These are phyloP conservation scores for Lactarius pseudohatsudake DNA, from an alignment of 768 basidiomycete genomes.

Conservation along the genomic window DNA sequence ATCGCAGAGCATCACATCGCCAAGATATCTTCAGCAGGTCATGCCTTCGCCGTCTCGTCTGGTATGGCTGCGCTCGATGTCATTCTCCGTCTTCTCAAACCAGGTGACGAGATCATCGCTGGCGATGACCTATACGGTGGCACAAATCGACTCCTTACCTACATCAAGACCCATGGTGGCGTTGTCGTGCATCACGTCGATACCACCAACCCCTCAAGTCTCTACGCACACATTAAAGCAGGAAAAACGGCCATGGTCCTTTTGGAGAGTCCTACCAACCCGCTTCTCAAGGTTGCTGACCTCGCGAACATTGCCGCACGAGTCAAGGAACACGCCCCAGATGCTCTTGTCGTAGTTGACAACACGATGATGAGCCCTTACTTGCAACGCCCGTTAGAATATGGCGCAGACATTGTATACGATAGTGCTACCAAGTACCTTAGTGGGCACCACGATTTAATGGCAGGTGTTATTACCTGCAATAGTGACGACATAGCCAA, in stretches of 20 bases:
- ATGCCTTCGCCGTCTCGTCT: conserved; percentile 91
- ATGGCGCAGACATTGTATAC: conserved; percentile 96
- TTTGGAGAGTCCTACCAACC: conserved; percentile 96
- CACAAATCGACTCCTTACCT: conserved; percentile 90
- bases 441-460: conserved; percentile 97
- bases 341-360: conserved; percentile 86
- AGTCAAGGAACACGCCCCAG: conserved; percentile 78
- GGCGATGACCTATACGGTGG: conserved; percentile 98
- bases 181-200: conserved; percentile 92
- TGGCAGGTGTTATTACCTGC: conserved; percentile 95
- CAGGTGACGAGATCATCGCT: conserved; percentile 93
- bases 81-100: conserved; percentile 90
- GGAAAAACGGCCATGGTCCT: conserved; percentile 92
- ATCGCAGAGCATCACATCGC: conserved; percentile 90
- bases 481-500: conserved; percentile 89
- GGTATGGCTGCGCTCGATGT: conserved; percentile 98
- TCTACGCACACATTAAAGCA: conserved; percentile 63
- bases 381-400: conserved; percentile 89
- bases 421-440: conserved; percentile 98
- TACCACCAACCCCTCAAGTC: conserved; percentile 69
- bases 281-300: conserved; percentile 92
- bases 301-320: conserved; percentile 78
- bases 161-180: conserved; percentile 83
- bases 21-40: conserved; percentile 88
- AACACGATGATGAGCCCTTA: conserved; percentile 99